These are phyloP conservation scores for Cryptococcus amylolentus DNA, from an alignment of 1,284 basidiomycete genomes.

Conservation along the genomic window DNA sequence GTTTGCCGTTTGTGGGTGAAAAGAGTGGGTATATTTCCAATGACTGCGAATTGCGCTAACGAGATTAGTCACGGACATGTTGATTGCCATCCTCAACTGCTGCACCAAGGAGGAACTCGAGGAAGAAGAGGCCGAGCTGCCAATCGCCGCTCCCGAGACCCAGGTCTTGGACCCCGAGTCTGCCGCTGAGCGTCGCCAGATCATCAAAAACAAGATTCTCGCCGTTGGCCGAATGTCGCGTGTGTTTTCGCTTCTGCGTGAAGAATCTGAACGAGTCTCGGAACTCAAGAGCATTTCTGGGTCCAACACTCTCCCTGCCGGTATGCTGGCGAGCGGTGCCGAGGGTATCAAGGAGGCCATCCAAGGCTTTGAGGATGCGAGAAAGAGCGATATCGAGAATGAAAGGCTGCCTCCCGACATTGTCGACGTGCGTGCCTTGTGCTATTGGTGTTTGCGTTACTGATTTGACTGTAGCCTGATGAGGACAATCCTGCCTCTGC, in stretches of 20 bases:
- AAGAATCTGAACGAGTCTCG: conserved; percentile 96
- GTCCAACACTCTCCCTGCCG: conserved; percentile 75
- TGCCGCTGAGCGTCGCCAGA: conserved; percentile 70
- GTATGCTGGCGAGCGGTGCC: conserved; percentile 79
- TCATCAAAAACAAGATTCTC: conserved; percentile 97
- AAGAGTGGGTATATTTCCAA: conserved; percentile 64
- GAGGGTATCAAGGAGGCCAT: conserved; percentile 97
- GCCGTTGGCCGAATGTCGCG: conserved; percentile 95
- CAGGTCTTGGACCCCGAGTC: conserved; percentile 33
- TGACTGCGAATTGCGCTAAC: conserved; percentile 2
- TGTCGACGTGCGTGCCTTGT: conserved; percentile 58
- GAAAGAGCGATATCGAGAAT: conserved; percentile 98
- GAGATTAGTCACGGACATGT: conserved; percentile 81
- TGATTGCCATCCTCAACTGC: conserved; percentile 88
- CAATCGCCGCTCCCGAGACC: conserved; percentile 39
- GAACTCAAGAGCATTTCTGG: conserved; percentile 90
- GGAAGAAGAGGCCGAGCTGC: conserved; percentile 68
- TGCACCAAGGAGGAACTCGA: conserved; percentile 93
- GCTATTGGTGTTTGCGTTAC: not conserved
- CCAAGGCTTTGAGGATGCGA: conserved; percentile 92
- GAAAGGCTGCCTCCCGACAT: conserved; percentile 93
- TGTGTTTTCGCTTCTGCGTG: conserved; percentile 92
- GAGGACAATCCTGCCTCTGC: conserved; percentile 54
- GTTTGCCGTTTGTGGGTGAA: conserved; percentile 95
- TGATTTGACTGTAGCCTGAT: conserved; percentile 32